phyloP scores from a whole-genome alignment of 164 flowering plant species.

The Umbellularia californica region DNA sequence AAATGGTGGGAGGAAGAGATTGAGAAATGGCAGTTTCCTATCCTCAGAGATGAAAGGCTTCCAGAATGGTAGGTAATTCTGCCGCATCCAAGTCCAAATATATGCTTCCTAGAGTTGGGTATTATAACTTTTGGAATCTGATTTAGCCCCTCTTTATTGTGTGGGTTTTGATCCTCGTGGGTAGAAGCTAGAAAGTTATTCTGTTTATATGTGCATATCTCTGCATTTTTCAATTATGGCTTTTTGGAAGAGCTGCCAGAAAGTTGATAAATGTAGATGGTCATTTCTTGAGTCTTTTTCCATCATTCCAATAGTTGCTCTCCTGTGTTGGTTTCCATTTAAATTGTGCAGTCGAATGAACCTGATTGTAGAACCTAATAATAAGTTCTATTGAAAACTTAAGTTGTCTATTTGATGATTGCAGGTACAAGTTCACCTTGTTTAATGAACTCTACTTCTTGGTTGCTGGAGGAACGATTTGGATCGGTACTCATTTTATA shows the following conservation, averaged over 20 bases:
- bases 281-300: too few relatives aligned
- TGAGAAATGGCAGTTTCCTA: slow-evolving; percentile 92
- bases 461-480: slow-evolving; percentile 97
- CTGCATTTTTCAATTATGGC: neutral
- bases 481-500: slow-evolving; percentile 64
- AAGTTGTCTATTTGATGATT: slow-evolving; percentile 13
- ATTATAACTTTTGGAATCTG: neutral
- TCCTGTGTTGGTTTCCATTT: too few relatives aligned
- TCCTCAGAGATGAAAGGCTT: slow-evolving; percentile 69
- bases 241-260: neutral
- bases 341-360: too few relatives aligned
- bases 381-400: neutral
- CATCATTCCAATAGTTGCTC: too few relatives aligned
- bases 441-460: slow-evolving; percentile 97
- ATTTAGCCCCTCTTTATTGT: neutral
- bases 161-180: neutral
- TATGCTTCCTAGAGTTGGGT: neutral
- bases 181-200: neutral
- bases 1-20: slow-evolving; percentile 98
- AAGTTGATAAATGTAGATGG: neutral
- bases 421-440: slow-evolving; percentile 97
- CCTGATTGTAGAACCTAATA: neutral
- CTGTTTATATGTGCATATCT: neutral
- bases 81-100: neutral
- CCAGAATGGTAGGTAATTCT: slow-evolving; percentile 95